A percentile compares a stretch with the other conserved stretches of the same genome.
Evolutionary conservation across 331 rosid species (phyloP).

Genomic region (Saraca asoca): DNA sequence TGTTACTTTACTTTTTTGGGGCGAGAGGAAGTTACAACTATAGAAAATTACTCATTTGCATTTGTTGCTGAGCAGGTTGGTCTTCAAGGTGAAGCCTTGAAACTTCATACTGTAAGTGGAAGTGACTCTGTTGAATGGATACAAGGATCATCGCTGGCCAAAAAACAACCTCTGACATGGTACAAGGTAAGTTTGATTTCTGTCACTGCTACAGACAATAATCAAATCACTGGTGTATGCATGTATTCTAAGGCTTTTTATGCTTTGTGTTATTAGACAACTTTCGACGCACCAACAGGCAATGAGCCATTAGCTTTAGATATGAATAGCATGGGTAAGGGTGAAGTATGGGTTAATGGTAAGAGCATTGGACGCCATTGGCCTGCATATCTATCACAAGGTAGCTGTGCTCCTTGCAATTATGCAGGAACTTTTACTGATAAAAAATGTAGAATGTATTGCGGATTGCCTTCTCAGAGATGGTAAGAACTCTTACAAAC

Average conservation of each 20-base stretch:
- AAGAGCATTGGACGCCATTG: slow-evolving; percentile 93
- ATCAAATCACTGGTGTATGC: not conserved
- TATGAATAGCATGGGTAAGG: slow-evolving; percentile 88
- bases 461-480: too few species aligned
- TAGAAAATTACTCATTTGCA: slow-evolving; percentile 2
- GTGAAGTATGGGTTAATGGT: slow-evolving; percentile 91
- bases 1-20: not conserved
- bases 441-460: slow-evolving; percentile 49
- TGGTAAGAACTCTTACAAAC: slow-evolving; percentile 53
- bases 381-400: slow-evolving; percentile 74
- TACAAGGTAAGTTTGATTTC: slow-evolving; percentile 60
- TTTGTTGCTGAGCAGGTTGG: slow-evolving; percentile 48
- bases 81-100: slow-evolving; percentile 50
- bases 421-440: slow-evolving; percentile 76
- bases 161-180: not conserved
- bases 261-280: slow-evolving; percentile 51
- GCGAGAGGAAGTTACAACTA: not conserved
- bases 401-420: slow-evolving; percentile 58
- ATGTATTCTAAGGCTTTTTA: slow-evolving; percentile 25
- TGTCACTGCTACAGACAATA: slow-evolving; percentile 8
- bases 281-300: slow-evolving; percentile 70
- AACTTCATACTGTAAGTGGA: not conserved
- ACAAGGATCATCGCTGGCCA: not conserved
- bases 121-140: not conserved
- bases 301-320: slow-evolving; percentile 83